These are phyloP conservation scores for Umbilicaria muhlenbergii DNA, from an alignment of 495 filamentous ascomycete species.

Conservation along the genomic window DNA sequence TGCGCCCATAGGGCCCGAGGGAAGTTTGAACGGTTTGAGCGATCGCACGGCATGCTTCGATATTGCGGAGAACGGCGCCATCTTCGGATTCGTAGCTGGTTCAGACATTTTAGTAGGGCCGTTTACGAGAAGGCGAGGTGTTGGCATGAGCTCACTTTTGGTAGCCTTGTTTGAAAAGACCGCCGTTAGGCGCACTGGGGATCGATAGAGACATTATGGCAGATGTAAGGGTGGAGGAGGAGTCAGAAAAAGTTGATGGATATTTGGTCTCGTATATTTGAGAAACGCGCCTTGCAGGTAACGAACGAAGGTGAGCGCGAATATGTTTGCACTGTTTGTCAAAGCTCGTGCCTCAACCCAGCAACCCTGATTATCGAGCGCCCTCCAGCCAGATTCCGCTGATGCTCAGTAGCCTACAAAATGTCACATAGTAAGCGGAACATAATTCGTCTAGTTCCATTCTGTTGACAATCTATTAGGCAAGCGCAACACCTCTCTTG, in stretches of 20 bases:
- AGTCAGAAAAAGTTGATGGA: background rate
- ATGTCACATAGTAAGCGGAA: constrained; percentile 42
- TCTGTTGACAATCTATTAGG: constrained; percentile 20
- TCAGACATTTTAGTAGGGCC: constrained; percentile 4
- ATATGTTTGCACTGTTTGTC: constrained; percentile 7
- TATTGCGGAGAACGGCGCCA: constrained; percentile 95
- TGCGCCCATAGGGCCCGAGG: constrained; percentile 91
- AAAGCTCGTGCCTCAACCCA: constrained; percentile 11
- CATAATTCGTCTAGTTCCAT: background rate
- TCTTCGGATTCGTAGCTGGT: constrained; percentile 92
- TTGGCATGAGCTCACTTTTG: constrained; percentile 56
- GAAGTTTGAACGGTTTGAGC: constrained; percentile 92
- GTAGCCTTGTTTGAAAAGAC: constrained; percentile 93
- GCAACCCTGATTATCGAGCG: background rate
- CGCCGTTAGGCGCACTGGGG: constrained; percentile 77
- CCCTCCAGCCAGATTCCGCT: background rate
- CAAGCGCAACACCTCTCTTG: constrained; percentile 91
- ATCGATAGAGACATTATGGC: constrained; percentile 83
- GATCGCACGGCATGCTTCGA: constrained; percentile 95
- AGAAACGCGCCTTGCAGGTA: background rate
- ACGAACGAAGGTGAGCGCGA: background rate
- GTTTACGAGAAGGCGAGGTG: constrained; percentile 1
- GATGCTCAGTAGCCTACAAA: constrained; percentile 3
- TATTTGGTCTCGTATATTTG: background rate
- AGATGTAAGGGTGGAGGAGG: background rate